phyloP scores from a whole-genome alignment of 1,139 yeast species.

The Pichia sp. region DNA sequence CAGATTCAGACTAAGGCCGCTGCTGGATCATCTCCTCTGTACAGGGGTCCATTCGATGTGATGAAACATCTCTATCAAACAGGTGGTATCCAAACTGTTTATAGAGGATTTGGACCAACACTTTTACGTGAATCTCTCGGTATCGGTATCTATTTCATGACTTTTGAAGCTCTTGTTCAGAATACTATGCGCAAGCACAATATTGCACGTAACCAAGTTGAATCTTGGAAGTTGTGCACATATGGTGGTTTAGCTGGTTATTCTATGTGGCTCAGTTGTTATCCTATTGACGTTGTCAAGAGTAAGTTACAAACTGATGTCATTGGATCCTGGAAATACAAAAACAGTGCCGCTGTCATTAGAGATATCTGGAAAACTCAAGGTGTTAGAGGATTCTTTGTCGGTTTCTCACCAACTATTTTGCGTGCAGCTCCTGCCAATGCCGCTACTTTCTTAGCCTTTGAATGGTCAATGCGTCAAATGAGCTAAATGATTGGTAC shows the following conservation, averaged over 20 bases:
- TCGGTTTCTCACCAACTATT: slow-evolving; percentile 85
- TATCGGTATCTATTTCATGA: slow-evolving; percentile 80
- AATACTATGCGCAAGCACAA: slow-evolving; percentile 43
- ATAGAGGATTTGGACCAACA: slow-evolving; percentile 76
- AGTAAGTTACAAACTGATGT: slow-evolving; percentile 83
- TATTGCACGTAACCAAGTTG: slow-evolving; percentile 55
- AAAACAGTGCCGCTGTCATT: slow-evolving; percentile 47
- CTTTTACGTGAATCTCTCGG: slow-evolving; percentile 79
- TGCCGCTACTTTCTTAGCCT: slow-evolving; percentile 91
- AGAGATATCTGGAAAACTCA: slow-evolving; percentile 42
- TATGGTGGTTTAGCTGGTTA: slow-evolving; percentile 87
- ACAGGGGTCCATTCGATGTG: slow-evolving; percentile 78
- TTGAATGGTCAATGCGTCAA: slow-evolving; percentile 73
- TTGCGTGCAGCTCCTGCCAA: slow-evolving; percentile 96
- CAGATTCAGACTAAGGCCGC: slow-evolving; percentile 59
- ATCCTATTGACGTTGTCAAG: slow-evolving; percentile 83
- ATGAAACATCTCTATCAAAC: slow-evolving; percentile 47
- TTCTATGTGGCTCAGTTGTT: slow-evolving; percentile 71
- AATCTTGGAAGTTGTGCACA: slow-evolving; percentile 76
- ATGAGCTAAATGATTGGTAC: too few species aligned
- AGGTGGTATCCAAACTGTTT: slow-evolving; percentile 49
- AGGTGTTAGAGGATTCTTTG: slow-evolving; percentile 73
- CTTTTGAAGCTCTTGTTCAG: slow-evolving; percentile 79
- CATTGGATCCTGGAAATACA: slow-evolving; percentile 42
- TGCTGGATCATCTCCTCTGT: slow-evolving; percentile 24